phyloP scores from a whole-genome alignment of 1,284 basidiomycete genomes.

The Puccinia novopanici region DNA sequence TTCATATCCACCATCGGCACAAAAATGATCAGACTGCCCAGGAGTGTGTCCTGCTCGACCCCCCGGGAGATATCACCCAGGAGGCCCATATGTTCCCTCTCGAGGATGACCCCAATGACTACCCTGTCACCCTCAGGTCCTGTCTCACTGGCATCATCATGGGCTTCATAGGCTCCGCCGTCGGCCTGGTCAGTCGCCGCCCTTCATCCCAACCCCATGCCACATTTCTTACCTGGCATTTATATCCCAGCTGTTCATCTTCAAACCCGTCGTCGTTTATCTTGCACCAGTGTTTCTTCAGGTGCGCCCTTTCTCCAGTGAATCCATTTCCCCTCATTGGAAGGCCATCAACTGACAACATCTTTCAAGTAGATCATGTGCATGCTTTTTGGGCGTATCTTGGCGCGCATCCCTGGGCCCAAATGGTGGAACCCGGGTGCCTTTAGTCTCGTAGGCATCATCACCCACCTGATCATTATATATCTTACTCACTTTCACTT shows the following conservation, averaged over 20 bases:
- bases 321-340: too few species aligned
- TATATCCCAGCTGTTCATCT: conserved; percentile 44
- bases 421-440: conserved; percentile 50
- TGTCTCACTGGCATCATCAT: conserved; percentile 2
- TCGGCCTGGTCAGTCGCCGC: conserved; percentile 3
- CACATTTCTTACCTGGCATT: too few species aligned
- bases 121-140: conserved; percentile 15
- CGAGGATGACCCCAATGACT: conserved; percentile 1
- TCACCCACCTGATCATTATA: too few species aligned
- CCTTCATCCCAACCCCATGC: too few species aligned
- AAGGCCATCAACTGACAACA: too few species aligned
- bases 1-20: neutral
- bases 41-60: neutral
- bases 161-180: conserved; percentile 13
- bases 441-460: conserved; percentile 39
- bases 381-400: conserved; percentile 24
- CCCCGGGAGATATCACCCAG: neutral
- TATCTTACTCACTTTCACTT: too few species aligned
- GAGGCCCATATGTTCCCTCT: conserved; percentile 27
- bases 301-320: neutral
- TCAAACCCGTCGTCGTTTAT: conserved; percentile 41
- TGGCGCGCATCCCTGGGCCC: conserved; percentile 37
- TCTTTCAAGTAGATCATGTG: conserved; percentile 14
- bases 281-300: conserved; percentile 39
- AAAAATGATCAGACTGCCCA: neutral